phyloP scores from a whole-genome alignment of 768 basidiomycete genomes.

The Myochromella boudieri region DNA sequence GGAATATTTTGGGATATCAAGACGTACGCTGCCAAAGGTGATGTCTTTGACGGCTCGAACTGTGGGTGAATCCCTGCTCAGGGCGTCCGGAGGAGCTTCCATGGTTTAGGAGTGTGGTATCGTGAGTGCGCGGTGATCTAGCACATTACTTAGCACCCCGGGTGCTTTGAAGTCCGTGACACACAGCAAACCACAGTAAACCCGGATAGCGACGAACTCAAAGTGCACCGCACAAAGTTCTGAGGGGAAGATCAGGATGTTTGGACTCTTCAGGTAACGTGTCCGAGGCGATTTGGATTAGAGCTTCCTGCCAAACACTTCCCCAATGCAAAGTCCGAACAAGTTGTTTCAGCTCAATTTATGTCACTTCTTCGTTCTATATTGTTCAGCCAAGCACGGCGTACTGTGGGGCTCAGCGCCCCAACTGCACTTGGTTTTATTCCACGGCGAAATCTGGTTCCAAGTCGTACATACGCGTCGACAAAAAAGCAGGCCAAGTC shows the following conservation, averaged over 20 bases:
- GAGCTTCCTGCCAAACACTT: background rate
- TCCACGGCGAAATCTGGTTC: background rate
- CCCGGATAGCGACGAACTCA: background rate
- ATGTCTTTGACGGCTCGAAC: conserved; percentile 21
- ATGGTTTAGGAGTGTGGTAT: conserved; percentile 9
- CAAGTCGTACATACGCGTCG: conserved; percentile 21
- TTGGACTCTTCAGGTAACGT: background rate
- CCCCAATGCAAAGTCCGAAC: too few relatives aligned
- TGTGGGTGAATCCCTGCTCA: conserved; percentile 17
- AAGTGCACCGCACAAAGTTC: conserved; percentile 4
- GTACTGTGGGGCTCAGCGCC: background rate
- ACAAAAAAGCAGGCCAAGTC: conserved; percentile 41
- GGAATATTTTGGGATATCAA: background rate
- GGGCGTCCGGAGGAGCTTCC: conserved; percentile 21
- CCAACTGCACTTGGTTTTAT: background rate
- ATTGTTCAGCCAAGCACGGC: too few relatives aligned
- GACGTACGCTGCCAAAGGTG: conserved; percentile 23
- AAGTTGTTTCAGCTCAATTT: background rate
- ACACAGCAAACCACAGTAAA: conserved; percentile 7
- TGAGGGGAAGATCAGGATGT: background rate
- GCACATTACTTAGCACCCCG: conserved; percentile 9
- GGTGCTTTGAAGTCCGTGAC: conserved; percentile 4
- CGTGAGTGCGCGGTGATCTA: background rate
- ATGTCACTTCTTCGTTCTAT: conserved; percentile 6
- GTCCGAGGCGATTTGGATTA: background rate